Evolutionary conservation across 176 grass and related monocot genomes (phyloP).

Genomic region (Musa acuminata): DNA sequence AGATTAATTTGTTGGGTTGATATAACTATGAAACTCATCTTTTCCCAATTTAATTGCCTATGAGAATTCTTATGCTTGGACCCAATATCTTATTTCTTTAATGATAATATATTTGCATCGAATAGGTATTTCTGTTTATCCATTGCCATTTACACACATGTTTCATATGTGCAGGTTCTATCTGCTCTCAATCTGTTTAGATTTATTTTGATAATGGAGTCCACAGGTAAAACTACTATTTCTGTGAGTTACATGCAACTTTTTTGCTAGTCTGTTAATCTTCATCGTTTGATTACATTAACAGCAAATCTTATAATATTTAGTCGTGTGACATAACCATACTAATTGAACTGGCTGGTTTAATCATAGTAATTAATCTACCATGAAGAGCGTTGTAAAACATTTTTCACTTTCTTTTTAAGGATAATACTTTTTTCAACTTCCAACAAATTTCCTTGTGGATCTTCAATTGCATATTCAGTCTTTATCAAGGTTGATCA

Average conservation of each 20-base stretch:
- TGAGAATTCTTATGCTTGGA: background rate
- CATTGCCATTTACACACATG: background rate
- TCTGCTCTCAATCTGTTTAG: slow-evolving; percentile 81
- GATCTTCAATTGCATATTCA: background rate
- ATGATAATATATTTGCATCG: no score
- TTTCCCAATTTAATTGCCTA: background rate
- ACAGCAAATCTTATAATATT: background rate
- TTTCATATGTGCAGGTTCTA: slow-evolving; percentile 48
- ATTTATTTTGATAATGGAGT: slow-evolving; percentile 72
- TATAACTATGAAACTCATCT: background rate
- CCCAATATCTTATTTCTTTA: background rate
- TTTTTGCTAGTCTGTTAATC: slow-evolving; percentile 4
- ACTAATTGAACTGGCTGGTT: background rate
- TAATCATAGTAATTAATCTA: background rate
- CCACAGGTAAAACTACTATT: slow-evolving; percentile 38
- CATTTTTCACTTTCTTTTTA: no score
- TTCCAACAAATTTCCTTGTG: background rate
- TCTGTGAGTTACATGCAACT: background rate
- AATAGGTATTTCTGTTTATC: background rate
- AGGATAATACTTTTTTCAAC: background rate
- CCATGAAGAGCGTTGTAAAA: background rate
- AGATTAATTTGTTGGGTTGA: background rate
- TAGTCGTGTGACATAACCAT: background rate
- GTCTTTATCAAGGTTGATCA: background rate
- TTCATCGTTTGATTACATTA: background rate